Evolutionary conservation across 352 stramenopile species (phyloP), one percentile per base, ranked within the genome.

Genomic region (Globisporangium paroecandrum): DNA sequence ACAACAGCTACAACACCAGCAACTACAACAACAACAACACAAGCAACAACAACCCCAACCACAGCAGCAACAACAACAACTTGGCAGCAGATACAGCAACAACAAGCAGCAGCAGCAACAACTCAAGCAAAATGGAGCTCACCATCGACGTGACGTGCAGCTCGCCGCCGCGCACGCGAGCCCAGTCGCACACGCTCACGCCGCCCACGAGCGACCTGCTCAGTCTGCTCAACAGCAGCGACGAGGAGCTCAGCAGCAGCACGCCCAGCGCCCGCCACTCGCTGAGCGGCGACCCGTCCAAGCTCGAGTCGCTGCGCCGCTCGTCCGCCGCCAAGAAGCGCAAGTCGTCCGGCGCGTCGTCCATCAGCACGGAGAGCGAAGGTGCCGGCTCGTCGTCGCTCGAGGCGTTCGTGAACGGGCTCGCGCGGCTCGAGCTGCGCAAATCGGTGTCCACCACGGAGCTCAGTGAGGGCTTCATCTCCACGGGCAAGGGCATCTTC

Each of bases 401-500:
- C 15, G 77, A 84, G 58, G 63, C 70, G 8, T 78, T 90, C 32
- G 71, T 79, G 67, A 66, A 70, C 13, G 66, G 73, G 20, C 73
- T 82, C 54, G 79, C 83, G 29, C 81, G 79, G 1, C 60, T 75
- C 3, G 82, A 90, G 60, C 65, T 87, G 25, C 70, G 73, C 27
- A 83, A 83, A 27, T 85, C 81, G 12, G 77, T 83, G 10, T 76
- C 77, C 6, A 80, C 76, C 27, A 71, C 71, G 0, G 85, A 90
- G 69, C 61, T 93, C 32, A 90, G 76, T 53, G 82, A 93, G 41
- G 85, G 87, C 22, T 95, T 93, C 68, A 93, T 95, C 67, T 95
- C 87, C 53, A 95, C 87, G 12, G 87, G 87, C 61, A 95, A 95
- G 64, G 87, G 87, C 22, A 93, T 95, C 68, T 95, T 93, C 70